A percentile compares a stretch with the other conserved stretches of the same genome.
Conservation (phyloP, 1,139 yeast species). For the Candida sanyaensis region DNA sequence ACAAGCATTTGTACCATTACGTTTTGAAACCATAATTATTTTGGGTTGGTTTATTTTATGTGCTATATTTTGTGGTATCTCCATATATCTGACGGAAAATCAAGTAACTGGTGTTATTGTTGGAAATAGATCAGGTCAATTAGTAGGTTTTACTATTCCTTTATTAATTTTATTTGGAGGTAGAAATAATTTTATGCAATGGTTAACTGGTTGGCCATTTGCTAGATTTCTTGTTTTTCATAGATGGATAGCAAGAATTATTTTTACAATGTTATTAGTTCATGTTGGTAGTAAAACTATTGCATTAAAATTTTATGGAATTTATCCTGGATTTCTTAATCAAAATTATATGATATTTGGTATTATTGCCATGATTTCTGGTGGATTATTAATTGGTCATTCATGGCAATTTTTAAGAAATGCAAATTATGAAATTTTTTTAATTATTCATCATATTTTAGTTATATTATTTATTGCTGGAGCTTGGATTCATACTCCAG, state of each 20-base stretch:
- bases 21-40: constrained; percentile 22
- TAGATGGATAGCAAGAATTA: constrained; percentile 25
- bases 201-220: constrained; percentile 26
- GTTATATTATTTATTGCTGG: constrained; percentile 53
- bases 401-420: constrained; percentile 40
- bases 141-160: constrained; percentile 22
- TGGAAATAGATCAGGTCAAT: constrained; percentile 28
- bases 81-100: constrained; percentile 15
- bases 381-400: constrained; percentile 39
- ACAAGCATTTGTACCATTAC: constrained; percentile 19
- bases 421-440: constrained; percentile 58
- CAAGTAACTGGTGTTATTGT: constrained; percentile 17
- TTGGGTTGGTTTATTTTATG: constrained; percentile 13
- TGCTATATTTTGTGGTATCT: constrained; percentile 15
- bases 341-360: constrained; percentile 49
- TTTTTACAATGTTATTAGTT: constrained; percentile 17
- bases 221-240: constrained; percentile 22
- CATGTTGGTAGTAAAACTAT: constrained; percentile 18
- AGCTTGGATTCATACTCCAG: constrained; percentile 53
- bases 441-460: constrained; percentile 52
- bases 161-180: constrained; percentile 26
- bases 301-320: constrained; percentile 11
- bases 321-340: constrained; percentile 27
- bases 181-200: constrained; percentile 26
- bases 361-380: constrained; percentile 39